Percentiles rank a stretch among this genome's conserved stretches.
These are phyloP conservation scores for Capillidium heterosporum DNA, from an alignment of 371 early-diverging fungal genomes.

Conservation along the genomic window DNA sequence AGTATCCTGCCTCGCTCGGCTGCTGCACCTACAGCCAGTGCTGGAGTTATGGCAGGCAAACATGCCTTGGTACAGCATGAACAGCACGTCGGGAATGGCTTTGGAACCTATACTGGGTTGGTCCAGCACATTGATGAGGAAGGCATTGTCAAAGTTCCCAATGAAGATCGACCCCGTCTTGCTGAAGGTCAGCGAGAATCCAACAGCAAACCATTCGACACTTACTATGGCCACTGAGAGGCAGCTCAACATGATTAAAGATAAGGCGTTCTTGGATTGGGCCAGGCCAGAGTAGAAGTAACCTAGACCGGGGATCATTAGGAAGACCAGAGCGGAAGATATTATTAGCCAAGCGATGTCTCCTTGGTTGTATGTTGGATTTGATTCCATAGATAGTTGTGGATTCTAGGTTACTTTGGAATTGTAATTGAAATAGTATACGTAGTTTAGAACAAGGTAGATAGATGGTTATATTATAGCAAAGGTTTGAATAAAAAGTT, in stretches of 20 bases:
- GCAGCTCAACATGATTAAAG: too few relatives aligned
- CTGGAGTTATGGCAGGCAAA: slow-evolving; percentile 72
- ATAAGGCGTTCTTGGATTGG: slow-evolving; percentile 53
- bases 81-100: slow-evolving; percentile 47
- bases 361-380: slow-evolving; percentile 28
- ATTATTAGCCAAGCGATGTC: slow-evolving; percentile 50
- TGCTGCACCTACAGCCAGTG: too few relatives aligned
- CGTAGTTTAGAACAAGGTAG: too few relatives aligned
- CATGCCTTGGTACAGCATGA: slow-evolving; percentile 59
- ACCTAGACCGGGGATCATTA: slow-evolving; percentile 68
- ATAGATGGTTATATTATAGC: too few relatives aligned
- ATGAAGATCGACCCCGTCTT: slow-evolving; percentile 26
- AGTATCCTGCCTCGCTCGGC: slow-evolving; percentile 76
- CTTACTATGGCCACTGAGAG: too few relatives aligned
- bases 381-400: too few relatives aligned
- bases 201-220: slow-evolving; percentile 41
- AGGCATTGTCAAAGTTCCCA: slow-evolving; percentile 59
- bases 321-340: slow-evolving; percentile 43
- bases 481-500: too few relatives aligned
- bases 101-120: slow-evolving; percentile 31
- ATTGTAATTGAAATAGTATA: too few relatives aligned
- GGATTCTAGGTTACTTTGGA: too few relatives aligned
- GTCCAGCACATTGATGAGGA: slow-evolving; percentile 33
- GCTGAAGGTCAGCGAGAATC: slow-evolving; percentile 30
- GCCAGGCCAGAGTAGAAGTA: slow-evolving; percentile 87